Percentiles rank a stretch among this genome's conserved stretches.
These are phyloP conservation scores for Corymbia maculata DNA, from an alignment of 345 rosid genomes.

Conservation along the genomic window DNA sequence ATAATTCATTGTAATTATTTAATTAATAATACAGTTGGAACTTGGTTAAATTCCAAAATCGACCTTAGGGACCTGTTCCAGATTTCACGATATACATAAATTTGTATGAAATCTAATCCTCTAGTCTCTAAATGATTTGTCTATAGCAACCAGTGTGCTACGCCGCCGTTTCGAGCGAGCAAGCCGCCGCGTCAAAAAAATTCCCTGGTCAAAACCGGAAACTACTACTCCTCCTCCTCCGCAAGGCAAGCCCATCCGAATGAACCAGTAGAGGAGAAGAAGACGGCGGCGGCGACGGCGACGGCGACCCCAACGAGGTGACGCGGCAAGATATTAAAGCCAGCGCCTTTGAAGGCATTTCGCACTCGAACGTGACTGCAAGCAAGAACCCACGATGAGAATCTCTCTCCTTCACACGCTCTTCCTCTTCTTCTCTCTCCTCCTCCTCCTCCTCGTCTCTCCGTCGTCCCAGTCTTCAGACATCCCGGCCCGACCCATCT, in stretches of 20 bases:
- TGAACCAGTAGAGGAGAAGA: background rate
- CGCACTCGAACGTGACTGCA: background rate
- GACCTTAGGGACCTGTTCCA: no score
- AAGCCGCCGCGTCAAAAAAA: background rate
- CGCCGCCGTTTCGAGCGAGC: background rate
- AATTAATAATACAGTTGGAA: no score
- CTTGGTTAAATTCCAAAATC: no score
- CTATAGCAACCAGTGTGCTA: background rate
- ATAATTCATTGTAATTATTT: no score
- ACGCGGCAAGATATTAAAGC: background rate
- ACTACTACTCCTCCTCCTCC: background rate
- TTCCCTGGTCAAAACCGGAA: background rate
- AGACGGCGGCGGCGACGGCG: background rate
- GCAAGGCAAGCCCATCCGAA: background rate
- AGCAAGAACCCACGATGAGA: background rate
- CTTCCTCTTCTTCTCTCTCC: background rate
- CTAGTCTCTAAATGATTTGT: no score
- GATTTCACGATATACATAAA: no score
- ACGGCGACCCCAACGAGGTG: background rate
- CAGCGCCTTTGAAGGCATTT: background rate
- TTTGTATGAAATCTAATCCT: no score
- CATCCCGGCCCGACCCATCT: slow-evolving; percentile 14
- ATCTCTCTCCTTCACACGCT: background rate
- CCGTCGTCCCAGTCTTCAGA: slow-evolving; percentile 4
- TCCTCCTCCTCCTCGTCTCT: background rate